Percentiles rank a stretch among this genome's conserved stretches.
Conservation (phyloP, 208 protist species). For the Polymyxa betae region DNA sequence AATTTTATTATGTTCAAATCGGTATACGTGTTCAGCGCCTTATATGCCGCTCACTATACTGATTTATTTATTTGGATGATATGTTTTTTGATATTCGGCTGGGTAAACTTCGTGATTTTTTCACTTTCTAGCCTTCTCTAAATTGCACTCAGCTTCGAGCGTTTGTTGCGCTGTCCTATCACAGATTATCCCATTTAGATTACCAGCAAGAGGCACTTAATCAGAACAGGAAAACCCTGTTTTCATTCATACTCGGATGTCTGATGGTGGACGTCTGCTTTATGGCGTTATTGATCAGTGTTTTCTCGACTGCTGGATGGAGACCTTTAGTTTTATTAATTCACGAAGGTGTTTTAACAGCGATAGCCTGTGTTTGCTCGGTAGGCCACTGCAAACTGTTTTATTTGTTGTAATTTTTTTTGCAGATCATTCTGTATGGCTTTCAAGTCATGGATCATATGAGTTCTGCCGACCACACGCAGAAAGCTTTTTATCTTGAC, state of each 20-base stretch:
- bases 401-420: not conserved
- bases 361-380: not conserved
- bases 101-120: not conserved
- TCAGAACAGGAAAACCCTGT: not conserved
- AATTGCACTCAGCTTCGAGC: not conserved
- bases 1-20: slow-evolving; percentile 38
- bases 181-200: not conserved
- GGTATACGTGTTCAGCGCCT: slow-evolving; percentile 25
- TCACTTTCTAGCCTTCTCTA: not conserved
- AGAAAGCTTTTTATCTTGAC: slow-evolving; percentile 25
- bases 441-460: not conserved
- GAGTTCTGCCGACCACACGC: not conserved
- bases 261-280: not conserved
- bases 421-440: not conserved
- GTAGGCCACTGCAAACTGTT: not conserved
- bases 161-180: not conserved
- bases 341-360: not conserved
- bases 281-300: not conserved
- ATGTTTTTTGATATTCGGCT: not conserved
- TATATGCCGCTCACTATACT: slow-evolving; percentile 1
- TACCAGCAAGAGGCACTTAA: not conserved
- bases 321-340: not conserved
- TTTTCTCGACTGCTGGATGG: not conserved
- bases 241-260: not conserved
- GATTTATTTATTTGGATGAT: not conserved